Base-by-base conservation (phyloP, 345 rosid species). In the Aegle marmelos region DNA sequence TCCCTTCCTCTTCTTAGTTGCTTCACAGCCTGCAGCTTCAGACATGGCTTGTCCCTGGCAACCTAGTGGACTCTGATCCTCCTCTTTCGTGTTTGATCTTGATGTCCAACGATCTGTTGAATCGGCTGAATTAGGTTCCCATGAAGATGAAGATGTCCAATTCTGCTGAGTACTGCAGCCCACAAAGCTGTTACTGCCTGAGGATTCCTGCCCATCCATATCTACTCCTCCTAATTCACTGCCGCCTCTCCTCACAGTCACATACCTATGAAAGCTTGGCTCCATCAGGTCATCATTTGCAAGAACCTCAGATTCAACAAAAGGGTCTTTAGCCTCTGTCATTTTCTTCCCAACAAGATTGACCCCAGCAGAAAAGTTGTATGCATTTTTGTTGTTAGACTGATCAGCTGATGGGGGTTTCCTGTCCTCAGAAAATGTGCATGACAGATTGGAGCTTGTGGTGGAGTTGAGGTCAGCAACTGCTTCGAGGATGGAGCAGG, bases 201-300 rank as follows among this genome's bases (percentile, higher is more conserved):
- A 90, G 53, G 99, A 93, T 80, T 93, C 99, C 76, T 90, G 91
- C 54, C 83, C 94, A 68, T 91, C 98, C 87, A 83, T 84, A 21
- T 95, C 98, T 41, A 79, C 88, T 30, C 79, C 81, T 31, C 63
- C 73, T 6, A 81, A 59, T 36, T 79, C 65, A 67, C 88, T 84
- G 1, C 92, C 88, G 0, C 91, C 98, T 73, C 97, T 87, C 82
- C 86, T 89, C 71, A 91, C 84, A 2, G 97, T 95, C 67, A 95
- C 97, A 72, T 95, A 95, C 80, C 89, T 93, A 82, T 92, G 94
- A 64, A 93, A 86, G 68, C 97, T 95, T 19, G 98, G 99, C 81
- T 92, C 94, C 88, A 84, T 86, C 41, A 93, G 61, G 76, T 95
- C 94, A 78, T 92, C 86, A 9, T n/a, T 81, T 1, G 60, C 89